Conservation (phyloP, 2,329 filamentous ascomycete genomes). For the Phialocephala subalpina region DNA sequence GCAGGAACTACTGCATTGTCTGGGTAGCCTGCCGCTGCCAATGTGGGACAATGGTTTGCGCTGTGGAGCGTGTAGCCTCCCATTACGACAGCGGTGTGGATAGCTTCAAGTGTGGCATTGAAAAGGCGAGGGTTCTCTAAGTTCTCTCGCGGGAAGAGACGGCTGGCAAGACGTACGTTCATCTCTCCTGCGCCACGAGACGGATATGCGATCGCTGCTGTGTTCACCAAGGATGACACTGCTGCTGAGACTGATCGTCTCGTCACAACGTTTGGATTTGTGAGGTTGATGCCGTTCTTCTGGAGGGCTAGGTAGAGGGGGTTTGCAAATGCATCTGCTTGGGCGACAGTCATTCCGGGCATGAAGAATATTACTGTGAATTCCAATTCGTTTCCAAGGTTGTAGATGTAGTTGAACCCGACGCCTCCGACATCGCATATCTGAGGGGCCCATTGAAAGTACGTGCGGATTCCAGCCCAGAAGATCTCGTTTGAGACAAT, state of each 20-base stretch:
- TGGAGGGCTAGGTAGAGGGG: neutral
- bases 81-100: neutral
- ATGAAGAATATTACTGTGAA: neutral
- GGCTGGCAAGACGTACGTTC: neutral
- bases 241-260: neutral
- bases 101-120: neutral
- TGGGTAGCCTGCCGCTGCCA: slow-evolving; percentile 1
- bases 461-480: slow-evolving; percentile 1
- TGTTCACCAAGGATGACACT: neutral
- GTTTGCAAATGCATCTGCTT: neutral
- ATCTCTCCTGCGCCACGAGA: neutral
- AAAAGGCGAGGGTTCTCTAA: neutral
- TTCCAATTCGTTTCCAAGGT: neutral
- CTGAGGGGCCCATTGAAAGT: neutral
- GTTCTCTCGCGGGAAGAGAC: neutral
- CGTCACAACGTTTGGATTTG: neutral
- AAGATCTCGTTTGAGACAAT: neutral
- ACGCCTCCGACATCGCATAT: slow-evolving; percentile 3
- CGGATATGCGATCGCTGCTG: neutral
- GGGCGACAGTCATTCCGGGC: neutral
- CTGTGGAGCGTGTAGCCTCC: neutral
- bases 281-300: neutral
- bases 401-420: neutral
- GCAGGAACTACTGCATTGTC: slow-evolving; percentile 5
- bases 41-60: neutral